These are phyloP conservation scores for Talinum fruticosum DNA, from an alignment of 148 eudicot genomes.

Conservation along the genomic window DNA sequence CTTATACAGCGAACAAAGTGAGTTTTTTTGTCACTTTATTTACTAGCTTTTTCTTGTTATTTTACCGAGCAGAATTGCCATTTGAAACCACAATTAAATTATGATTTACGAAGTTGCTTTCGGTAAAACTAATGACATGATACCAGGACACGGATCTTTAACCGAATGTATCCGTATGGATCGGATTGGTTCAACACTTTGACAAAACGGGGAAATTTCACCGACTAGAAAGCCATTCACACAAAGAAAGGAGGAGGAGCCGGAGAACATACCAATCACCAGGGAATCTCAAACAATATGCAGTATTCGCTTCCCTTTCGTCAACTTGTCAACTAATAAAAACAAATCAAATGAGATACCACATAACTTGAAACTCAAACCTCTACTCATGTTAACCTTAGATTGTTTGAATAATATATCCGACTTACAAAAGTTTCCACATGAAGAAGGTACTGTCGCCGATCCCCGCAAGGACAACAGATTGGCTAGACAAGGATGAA, in stretches of 20 bases:
- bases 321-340: slow-evolving; percentile 72
- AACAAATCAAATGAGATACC: slow-evolving; percentile 16
- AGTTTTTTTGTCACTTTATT: not conserved
- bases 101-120: not conserved
- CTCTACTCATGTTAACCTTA: not conserved
- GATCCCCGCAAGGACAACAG: slow-evolving; percentile 95
- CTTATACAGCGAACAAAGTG: not conserved
- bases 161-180: not conserved
- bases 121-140: not conserved
- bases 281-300: slow-evolving; percentile 86
- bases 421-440: slow-evolving; percentile 87
- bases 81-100: not conserved
- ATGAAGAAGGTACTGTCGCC: slow-evolving; percentile 85
- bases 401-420: not conserved
- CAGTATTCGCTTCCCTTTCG: slow-evolving; percentile 86
- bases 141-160: not conserved
- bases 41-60: not conserved
- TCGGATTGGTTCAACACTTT: not conserved
- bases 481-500: slow-evolving; percentile 47
- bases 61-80: not conserved
- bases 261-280: slow-evolving; percentile 75
- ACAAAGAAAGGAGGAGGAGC: not conserved
- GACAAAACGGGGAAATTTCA: not conserved
- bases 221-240: not conserved
- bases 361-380: slow-evolving; percentile 6